Evolutionary conservation across 345 rosid species (phyloP), one percentile per base, ranked within the genome.

Genomic region (Salix viminalis): DNA sequence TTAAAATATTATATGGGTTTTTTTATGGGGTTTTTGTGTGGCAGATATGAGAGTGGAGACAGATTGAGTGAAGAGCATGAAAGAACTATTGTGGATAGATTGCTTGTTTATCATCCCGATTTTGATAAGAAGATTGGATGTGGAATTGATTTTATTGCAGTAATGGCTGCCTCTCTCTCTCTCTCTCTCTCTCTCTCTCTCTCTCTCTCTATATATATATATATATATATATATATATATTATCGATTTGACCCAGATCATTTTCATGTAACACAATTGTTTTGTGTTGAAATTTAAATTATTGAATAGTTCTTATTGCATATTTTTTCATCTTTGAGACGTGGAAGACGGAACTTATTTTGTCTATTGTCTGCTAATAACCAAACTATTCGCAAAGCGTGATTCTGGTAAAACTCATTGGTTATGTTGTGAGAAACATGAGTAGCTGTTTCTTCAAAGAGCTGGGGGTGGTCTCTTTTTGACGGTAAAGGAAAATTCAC

Each of bases 91-190:
- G 77, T 87, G 13, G 95, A 96, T 78, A 91, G 84, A 85, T 77
- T 96, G 79, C 98, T 96, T 87, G 94, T 97, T 2, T 86, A 87
- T 81, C 99, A 96, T 83, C 98, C 97, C 0, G 94, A 88, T 34
- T 85, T 32, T 52, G 87, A 92, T 77, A 86, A 87, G 88, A 96
- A 96, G 86, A 87, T 89, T 6, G 99, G 99, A 37, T 85, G 89
- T 79, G 98, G 99, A 70, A 87, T 93, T 66, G 97, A 90, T 82
- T 87, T 86, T 78, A 88, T 93, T 77, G 91, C 91, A 71, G 97
- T 96, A 89, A 58, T 46, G 52, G 18, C 52, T 74, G 89, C 75
- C 70, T 76, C 74, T 70, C 60, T 42, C 14, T 24, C 65, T 18
- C 48, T 12, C 50, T 44, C 50, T n/a, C 62, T n/a, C 13, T 9